phyloP scores from a whole-genome alignment of 148 eudicot genomes.

The Agrostemma githago region DNA sequence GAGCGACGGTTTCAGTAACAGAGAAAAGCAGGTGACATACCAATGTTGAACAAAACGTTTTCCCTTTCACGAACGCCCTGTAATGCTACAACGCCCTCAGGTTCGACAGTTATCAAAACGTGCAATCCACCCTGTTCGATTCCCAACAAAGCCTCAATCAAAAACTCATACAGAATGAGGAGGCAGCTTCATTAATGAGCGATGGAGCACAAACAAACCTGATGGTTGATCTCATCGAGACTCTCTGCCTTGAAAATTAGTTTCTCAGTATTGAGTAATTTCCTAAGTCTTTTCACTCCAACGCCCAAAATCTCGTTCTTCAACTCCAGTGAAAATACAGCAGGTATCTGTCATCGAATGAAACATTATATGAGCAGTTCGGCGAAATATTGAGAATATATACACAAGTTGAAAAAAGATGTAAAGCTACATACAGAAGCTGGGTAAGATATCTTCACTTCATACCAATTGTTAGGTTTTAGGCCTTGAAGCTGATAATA shows the following conservation, averaged over 20 bases:
- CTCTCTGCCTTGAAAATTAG: constrained; percentile 64
- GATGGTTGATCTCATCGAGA: constrained; percentile 28
- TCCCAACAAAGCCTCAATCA: neutral
- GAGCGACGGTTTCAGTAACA: neutral
- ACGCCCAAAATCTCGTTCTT: constrained; percentile 42
- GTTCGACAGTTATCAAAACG: constrained; percentile 67
- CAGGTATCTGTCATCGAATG: constrained; percentile 54
- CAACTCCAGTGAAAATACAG: constrained; percentile 64
- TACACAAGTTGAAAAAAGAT: constrained; percentile 4
- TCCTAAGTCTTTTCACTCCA: constrained; percentile 46
- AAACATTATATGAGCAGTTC: constrained; percentile 11
- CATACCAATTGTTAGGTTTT: constrained; percentile 63
- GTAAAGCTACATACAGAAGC: constrained; percentile 67
- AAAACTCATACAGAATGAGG: constrained; percentile 9
- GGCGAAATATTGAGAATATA: neutral
- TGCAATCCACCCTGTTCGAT: constrained; percentile 43
- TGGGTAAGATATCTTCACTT: constrained; percentile 99
- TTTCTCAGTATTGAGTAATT: constrained; percentile 82
- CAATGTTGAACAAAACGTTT: constrained; percentile 64
- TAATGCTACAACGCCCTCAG: constrained; percentile 84
- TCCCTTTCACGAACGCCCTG: constrained; percentile 63
- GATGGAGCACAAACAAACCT: constrained; percentile 42
- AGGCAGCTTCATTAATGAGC: constrained; percentile 9
- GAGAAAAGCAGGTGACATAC: constrained; percentile 31
- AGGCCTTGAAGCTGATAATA: constrained; percentile 63